Evolutionary conservation across 495 filamentous ascomycete species (phyloP), one percentile per base, ranked within the genome.

Genomic region (Clavariopsis aquatica): DNA sequence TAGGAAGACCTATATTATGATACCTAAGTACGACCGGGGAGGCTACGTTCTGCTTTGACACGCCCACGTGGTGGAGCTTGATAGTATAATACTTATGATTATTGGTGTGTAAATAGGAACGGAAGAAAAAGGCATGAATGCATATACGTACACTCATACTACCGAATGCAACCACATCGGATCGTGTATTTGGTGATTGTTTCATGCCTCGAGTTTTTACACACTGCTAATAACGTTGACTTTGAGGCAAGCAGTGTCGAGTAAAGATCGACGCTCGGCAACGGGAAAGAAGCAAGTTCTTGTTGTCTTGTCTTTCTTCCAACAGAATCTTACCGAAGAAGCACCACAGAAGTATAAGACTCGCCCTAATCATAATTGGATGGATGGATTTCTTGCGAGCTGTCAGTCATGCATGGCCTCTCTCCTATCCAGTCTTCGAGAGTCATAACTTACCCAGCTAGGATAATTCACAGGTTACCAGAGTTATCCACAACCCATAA

Each of bases 251-350:
- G n/a, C n/a, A n/a, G n/a, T n/a, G n/a, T n/a, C n/a, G n/a, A n/a
- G n/a, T n/a, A n/a, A n/a, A n/a, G n/a, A n/a, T n/a, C n/a, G n/a
- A n/a, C n/a, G n/a, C n/a, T n/a, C n/a, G n/a, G n/a, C n/a, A n/a
- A n/a, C n/a, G n/a, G n/a, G n/a, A n/a, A n/a, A n/a, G n/a, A n/a
- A n/a, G n/a, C n/a, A n/a, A n/a, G n/a, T n/a, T n/a, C n/a, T n/a
- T n/a, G n/a, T 81, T 9, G 70, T 79, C 78, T 87, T 87, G 2
- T 83, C 84, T 57, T 78, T 80, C 59, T 75, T 81, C 68, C 81
- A 86, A 69, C 84, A 85, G 15, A 83, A 65, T 24, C 85, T 76
- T 2, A n/a, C 78, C 82, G 63, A 75, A 82, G 19, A 79, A 73
- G 73, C 79, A 83, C 73, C 78, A 87, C 23, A 85, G 66, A 17